Percentiles rank a stretch among this genome's conserved stretches.
Evolutionary conservation across 1,284 basidiomycete genomes (phyloP).

Genomic region (Microbotryum saponariae): DNA sequence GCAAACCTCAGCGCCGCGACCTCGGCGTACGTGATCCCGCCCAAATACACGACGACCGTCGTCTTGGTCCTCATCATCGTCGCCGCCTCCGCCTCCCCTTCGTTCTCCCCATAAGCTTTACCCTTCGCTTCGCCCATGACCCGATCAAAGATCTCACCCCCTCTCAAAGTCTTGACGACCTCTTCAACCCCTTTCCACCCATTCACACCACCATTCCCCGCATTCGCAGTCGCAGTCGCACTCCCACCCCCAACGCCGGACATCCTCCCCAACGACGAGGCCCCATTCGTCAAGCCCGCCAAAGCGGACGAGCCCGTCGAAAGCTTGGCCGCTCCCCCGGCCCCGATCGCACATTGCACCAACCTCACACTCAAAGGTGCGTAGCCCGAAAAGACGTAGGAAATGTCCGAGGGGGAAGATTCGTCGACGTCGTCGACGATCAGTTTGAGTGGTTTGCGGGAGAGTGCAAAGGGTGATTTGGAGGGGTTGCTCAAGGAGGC

Average conservation of each 20-base stretch:
- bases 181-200: slow-evolving; percentile 98
- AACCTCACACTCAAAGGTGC: slow-evolving; percentile 86
- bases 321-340: slow-evolving; percentile 41
- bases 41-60: slow-evolving; percentile 95
- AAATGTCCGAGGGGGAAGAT: slow-evolving; percentile 72
- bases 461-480: slow-evolving; percentile 53
- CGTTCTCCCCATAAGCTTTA: too few relatives aligned
- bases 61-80: slow-evolving; percentile 48
- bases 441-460: slow-evolving; percentile 80
- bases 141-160: slow-evolving; percentile 69
- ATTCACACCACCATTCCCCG: slow-evolving; percentile 51
- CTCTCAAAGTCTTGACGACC: slow-evolving; percentile 62
- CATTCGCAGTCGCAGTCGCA: slow-evolving; percentile 56
- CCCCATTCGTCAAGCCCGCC: slow-evolving; percentile 12
- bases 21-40: slow-evolving; percentile 95
- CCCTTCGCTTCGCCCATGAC: slow-evolving; percentile 37
- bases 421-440: slow-evolving; percentile 80
- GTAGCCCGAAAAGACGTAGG: slow-evolving; percentile 94
- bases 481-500: slow-evolving; percentile 17
- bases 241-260: slow-evolving; percentile 53
- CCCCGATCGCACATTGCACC: slow-evolving; percentile 81
- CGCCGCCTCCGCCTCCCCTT: slow-evolving; percentile 30
- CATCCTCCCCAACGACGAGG: slow-evolving; percentile 42
- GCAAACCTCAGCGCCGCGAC: slow-evolving; percentile 70
- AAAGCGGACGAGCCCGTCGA: slow-evolving; percentile 39